Conservation (phyloP, 352 stramenopile genomes). For the Globisporangium parvum region DNA sequence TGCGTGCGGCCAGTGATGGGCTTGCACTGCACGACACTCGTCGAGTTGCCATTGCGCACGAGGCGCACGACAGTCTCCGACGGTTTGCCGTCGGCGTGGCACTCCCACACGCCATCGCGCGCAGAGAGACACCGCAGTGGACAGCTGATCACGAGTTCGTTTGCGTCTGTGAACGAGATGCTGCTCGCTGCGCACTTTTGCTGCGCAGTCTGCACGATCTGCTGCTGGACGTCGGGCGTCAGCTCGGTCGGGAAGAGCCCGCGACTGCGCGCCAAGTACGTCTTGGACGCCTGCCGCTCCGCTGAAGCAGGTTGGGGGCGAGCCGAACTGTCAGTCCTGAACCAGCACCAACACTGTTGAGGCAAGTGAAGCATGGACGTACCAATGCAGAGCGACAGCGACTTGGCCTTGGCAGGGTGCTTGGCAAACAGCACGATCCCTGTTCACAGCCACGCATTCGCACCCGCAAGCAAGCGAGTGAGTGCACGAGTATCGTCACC, state of each 20-base stretch:
- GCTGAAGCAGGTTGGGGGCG: constrained; percentile 22
- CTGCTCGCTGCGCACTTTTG: constrained; percentile 39
- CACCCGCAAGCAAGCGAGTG: not conserved
- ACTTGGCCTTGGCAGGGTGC: constrained; percentile 59
- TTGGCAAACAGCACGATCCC: constrained; percentile 84
- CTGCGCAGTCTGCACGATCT: constrained; percentile 29
- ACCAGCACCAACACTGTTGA: not conserved
- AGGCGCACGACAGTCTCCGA: constrained; percentile 72
- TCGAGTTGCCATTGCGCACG: constrained; percentile 47
- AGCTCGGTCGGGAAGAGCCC: constrained; percentile 77
- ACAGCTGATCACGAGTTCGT: constrained; percentile 69
- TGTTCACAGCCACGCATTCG: constrained; percentile 10
- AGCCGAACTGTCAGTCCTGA: not conserved
- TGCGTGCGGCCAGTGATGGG: constrained; percentile 95
- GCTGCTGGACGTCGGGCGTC: constrained; percentile 28
- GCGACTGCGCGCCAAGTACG: constrained; percentile 92
- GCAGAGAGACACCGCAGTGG: constrained; percentile 76
- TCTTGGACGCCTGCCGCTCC: constrained; percentile 87
- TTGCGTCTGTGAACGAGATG: constrained; percentile 47
- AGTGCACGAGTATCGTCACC: too few species aligned
- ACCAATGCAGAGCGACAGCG: constrained; percentile 71
- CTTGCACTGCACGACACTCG: constrained; percentile 90
- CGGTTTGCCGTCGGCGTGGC: constrained; percentile 71
- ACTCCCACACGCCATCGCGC: constrained; percentile 81
- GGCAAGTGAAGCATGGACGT: constrained; percentile 1